Evolutionary conservation across 75 land plant species (phyloP), one percentile per base, ranked within the genome.

Genomic region (Picea glauca): DNA sequence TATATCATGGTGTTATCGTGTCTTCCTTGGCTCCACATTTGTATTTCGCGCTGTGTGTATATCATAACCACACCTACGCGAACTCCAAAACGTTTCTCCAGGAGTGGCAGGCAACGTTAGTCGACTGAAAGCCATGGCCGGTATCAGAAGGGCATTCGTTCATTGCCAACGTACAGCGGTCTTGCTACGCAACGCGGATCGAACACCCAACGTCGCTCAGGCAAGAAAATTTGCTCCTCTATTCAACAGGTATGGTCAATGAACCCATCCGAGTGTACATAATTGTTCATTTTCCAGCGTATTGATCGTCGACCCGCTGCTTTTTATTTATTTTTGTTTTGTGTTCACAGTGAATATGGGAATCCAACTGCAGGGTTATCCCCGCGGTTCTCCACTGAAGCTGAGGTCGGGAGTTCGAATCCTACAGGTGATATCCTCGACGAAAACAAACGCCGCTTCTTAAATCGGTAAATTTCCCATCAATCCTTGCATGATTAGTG

Each of bases 111-210:
- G 1, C 12, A 9, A 9, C 9, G 11, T 9, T 50, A 1, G 1
- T 50, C 56, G 56, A 50, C 56, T 11, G 56, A 50, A 50, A 50
- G 56, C 56, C 56, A 70, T 70, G 74, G 74, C 74, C 18, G 23
- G 13, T 11, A 11, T 70, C 40, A 70, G 54, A 9, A 70, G 74
- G 43, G 74, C 23, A 40, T 43, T 70, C 3, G 43, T 43, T 43
- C 74, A 43, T n/a, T 70, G 74, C 54, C 74, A 40, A 40, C 74
- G 23, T 43, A 56, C 74, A 70, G 74, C 74, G 43, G 74, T n/a
- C n/a, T 43, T 70, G 74, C 2, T 70, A n/a, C 23, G 26, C 74
- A 70, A 70, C 50, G 54, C 74, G 54, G 43, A 43, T 70, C 74
- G 74, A 70, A 70, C 74, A 35, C n/a, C 74, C 13, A 70, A 43